phyloP scores from a whole-genome alignment of 768 basidiomycete species.

The Trametopsis cervina region DNA sequence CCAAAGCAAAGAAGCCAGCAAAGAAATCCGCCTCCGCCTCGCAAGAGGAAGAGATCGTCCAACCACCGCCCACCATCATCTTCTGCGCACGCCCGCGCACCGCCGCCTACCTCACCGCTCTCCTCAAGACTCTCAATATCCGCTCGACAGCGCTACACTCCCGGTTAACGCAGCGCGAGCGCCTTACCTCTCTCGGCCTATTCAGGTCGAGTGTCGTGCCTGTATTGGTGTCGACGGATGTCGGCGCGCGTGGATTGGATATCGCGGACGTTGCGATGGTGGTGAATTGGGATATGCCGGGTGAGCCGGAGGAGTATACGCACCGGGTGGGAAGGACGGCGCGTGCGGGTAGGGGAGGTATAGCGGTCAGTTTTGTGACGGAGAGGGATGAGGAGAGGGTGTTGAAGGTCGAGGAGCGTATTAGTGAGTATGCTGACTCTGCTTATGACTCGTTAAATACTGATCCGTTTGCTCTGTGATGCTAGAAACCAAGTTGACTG shows the following conservation, averaged over 20 bases:
- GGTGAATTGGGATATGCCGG: slow-evolving; percentile 94
- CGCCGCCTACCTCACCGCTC: slow-evolving; percentile 78
- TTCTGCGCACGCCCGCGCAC: slow-evolving; percentile 84
- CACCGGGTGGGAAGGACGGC: slow-evolving; percentile 95
- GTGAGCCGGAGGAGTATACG: slow-evolving; percentile 87
- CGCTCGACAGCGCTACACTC: slow-evolving; percentile 90
- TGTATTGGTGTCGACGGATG: slow-evolving; percentile 90
- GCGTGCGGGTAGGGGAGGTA: slow-evolving; percentile 80
- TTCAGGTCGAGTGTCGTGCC: slow-evolving; percentile 86
- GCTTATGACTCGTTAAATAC: too few relatives aligned
- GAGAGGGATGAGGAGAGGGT: slow-evolving; percentile 87
- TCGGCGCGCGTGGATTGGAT: slow-evolving; percentile 91
- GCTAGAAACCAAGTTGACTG: slow-evolving; percentile 69
- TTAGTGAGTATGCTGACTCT: slow-evolving; percentile 47
- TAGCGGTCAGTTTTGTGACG: slow-evolving; percentile 92
- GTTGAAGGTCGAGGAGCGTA: slow-evolving; percentile 75
- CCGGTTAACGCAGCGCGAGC: slow-evolving; percentile 85
- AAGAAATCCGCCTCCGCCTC: slow-evolving; percentile 22
- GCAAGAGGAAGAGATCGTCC: slow-evolving; percentile 48
- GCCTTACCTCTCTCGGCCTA: slow-evolving; percentile 73
- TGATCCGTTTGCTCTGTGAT: background rate
- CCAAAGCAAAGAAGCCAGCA: slow-evolving; percentile 29
- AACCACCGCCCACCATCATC: slow-evolving; percentile 94
- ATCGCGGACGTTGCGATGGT: slow-evolving; percentile 96
- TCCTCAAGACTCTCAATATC: slow-evolving; percentile 75